Evolutionary conservation across 2,329 filamentous ascomycete genomes (phyloP), one percentile per base, ranked within the genome.

Genomic region (Ilyonectria mors-panacis): DNA sequence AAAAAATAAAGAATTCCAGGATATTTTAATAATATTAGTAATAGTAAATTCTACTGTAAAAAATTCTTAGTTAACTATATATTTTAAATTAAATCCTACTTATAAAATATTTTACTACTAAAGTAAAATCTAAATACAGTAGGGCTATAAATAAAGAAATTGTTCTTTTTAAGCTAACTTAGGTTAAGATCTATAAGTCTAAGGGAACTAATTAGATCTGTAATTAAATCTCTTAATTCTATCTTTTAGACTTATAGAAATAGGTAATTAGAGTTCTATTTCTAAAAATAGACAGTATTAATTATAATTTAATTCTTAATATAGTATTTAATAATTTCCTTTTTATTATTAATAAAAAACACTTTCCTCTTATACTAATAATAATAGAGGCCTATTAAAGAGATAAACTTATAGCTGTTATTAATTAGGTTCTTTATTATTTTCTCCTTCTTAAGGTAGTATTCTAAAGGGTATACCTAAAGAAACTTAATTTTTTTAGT

Each of bases 111-210:
- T 56, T 56, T 56, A 9, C 53, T 56, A 28, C 19, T 21, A 56
- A 56, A 30, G 53, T 30, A 56, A 56, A 56, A 56, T 17, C 30
- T 30, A 35, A 56, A 17, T 42, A 56, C 53, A 17, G 53, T 56
- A 21, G 53, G 53, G 23, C 53, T 56, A 28, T 28, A 55, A 26
- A 55, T 55, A n/a, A 55, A 28, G 33, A 55, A 28, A 30, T 55
- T 28, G 51, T 55, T 26, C 15, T 55, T n/a, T 13, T 19, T n/a
- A 39, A 55, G 23, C 26, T 55, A n/a, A 56, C 26, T 30, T 15
- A 30, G 53, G 30, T 56, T 30, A 30, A 56, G 53, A 56, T 56
- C 33, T 39, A 21, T n/a, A 28, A 53, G 50, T 13, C 30, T 23
- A n/a, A 53, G 26, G 50, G 50, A 53, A 53, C 30, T 23, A 37